A percentile compares a stretch with the other conserved stretches of the same genome.
These are phyloP conservation scores for Physocladia obscura DNA, from an alignment of 192 early-diverging fungal species.

Conservation along the genomic window DNA sequence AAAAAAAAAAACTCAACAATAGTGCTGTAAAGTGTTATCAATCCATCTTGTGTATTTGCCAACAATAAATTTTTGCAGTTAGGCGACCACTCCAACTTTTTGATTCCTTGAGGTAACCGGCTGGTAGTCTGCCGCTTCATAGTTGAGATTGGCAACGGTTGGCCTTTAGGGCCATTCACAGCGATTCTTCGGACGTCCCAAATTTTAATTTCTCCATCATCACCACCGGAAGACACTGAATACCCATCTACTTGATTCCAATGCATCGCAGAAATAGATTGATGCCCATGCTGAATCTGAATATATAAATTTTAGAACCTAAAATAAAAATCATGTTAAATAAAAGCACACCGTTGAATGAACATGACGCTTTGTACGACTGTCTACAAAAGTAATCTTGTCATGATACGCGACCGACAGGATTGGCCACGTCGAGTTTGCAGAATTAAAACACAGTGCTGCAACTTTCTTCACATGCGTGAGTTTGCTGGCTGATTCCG, in stretches of 20 bases:
- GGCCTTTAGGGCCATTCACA: neutral
- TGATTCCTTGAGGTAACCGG: neutral
- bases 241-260: constrained; percentile 14
- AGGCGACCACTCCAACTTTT: constrained; percentile 8
- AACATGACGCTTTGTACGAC: constrained; percentile 1
- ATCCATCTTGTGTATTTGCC: neutral
- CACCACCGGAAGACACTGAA: neutral
- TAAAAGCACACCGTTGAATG: neutral
- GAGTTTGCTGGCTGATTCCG: neutral
- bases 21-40: neutral
- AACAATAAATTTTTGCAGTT: neutral
- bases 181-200: constrained; percentile 6
- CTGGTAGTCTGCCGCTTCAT: neutral
- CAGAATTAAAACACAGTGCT: neutral
- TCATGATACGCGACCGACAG: constrained; percentile 8
- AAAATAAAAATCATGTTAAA: neutral
- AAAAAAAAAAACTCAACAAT: neutral
- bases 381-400: constrained; percentile 4
- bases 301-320: neutral
- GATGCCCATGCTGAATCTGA: neutral
- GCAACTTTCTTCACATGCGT: neutral
- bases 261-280: neutral
- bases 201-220: constrained; percentile 3
- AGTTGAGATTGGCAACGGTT: neutral
- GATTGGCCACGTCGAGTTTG: neutral